Evolutionary conservation across 768 basidiomycete genomes (phyloP), one percentile per base, ranked within the genome.

Genomic region (Ephemerocybe angulata): DNA sequence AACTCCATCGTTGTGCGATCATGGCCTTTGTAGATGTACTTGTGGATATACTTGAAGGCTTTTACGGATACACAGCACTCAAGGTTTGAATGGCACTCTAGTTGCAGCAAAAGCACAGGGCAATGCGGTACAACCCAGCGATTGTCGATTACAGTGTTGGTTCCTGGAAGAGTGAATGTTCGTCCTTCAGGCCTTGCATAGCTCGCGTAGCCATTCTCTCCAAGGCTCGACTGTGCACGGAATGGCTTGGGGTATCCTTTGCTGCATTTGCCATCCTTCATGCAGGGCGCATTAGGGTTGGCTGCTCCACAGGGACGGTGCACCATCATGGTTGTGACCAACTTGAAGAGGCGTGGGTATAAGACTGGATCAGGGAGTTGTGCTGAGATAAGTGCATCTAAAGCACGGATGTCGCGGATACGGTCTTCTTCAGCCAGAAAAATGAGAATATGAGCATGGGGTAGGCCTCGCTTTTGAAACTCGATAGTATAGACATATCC

Each of bases 391-490:
- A n/a, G n/a, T n/a, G n/a, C 33, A 35, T 17, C 33, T 35, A 35
- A 17, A 17, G 8, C 33, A 35, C 33, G 33, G 33, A 8, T 35
- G 33, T 8, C 8, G 8, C 33, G 17, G 33, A 8, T 35, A 17
- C 8, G 33, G 8, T 35, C 17, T 8, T 8, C 8, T 17, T 35
- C 8, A 35, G 33, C 33, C 17, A 35, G 17, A 35, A 35, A 35
- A n/a, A 84, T 63, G 1, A 84, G 59, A 10, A 76, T 58, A 61
- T 85, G 83, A 56, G 76, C 73, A 57, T 84, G 81, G 25, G 81
- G 81, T 0, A 84, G 72, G 0, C 79, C 78, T 0, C 76, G 62
- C 55, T 83, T 84, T 60, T 84, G 82, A 59, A 82, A 84, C 56
- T 85, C 78, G 48, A 82, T 81, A 6, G 73, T 75, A 53, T 80